Evolutionary conservation across 169 alveolate species (phyloP).

Genomic region (Plasmodium vivax): DNA sequence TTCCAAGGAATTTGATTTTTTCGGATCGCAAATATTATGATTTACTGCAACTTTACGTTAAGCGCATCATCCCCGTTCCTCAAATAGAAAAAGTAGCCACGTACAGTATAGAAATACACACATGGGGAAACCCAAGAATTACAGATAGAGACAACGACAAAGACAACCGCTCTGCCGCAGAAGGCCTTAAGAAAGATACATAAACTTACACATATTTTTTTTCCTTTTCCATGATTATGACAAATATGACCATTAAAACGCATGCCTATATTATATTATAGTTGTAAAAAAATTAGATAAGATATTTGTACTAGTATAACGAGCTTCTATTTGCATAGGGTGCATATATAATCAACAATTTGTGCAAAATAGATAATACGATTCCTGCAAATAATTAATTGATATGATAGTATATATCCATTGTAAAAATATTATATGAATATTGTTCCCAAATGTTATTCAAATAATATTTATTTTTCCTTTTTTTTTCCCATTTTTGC

Average conservation of each 20-base stretch:
- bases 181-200: background rate
- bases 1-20: background rate
- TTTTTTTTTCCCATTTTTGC: background rate
- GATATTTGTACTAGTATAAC: background rate
- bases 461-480: background rate
- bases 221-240: background rate
- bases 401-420: background rate
- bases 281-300: background rate
- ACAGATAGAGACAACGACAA: background rate
- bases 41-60: background rate
- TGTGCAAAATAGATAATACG: background rate
- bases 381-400: background rate
- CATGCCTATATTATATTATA: background rate
- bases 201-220: background rate
- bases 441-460: background rate
- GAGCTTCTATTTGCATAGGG: background rate
- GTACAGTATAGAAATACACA: background rate
- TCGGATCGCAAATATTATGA: background rate
- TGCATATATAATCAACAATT: background rate
- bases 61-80: background rate
- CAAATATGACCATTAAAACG: background rate
- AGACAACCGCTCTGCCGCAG: background rate
- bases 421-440: background rate
- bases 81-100: background rate
- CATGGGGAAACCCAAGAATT: background rate